A percentile compares a stretch with the other conserved stretches of the same genome.
Evolutionary conservation across 2,329 filamentous ascomycete genomes (phyloP).

Genomic region (Didymella arachidicola): DNA sequence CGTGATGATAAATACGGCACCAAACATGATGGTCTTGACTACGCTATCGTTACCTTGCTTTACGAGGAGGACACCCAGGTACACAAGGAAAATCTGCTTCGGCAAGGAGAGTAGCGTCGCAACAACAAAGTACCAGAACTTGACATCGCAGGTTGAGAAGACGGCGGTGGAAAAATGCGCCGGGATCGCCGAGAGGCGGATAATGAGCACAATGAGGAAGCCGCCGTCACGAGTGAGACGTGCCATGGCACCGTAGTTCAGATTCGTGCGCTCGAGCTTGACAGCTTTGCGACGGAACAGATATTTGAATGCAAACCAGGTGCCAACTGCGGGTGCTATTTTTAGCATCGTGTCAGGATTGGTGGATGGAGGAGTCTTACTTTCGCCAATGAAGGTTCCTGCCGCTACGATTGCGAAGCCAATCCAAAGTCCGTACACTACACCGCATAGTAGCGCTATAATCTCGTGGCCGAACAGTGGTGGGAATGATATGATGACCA

Average conservation of each 20-base stretch:
- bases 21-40: slow-evolving; percentile 44
- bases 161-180: slow-evolving; percentile 48
- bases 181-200: slow-evolving; percentile 46
- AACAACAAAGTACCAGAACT: slow-evolving; percentile 47
- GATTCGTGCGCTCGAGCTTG: slow-evolving; percentile 46
- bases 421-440: slow-evolving; percentile 47
- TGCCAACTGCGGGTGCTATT: slow-evolving; percentile 35
- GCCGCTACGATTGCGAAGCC: slow-evolving; percentile 46
- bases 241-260: slow-evolving; percentile 49
- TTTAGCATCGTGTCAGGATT: slow-evolving; percentile 19
- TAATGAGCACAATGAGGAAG: slow-evolving; percentile 46
- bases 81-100: slow-evolving; percentile 49
- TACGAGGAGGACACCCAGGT: slow-evolving; percentile 45
- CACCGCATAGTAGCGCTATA: slow-evolving; percentile 45
- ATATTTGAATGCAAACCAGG: slow-evolving; percentile 49
- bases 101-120: slow-evolving; percentile 46
- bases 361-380: slow-evolving; percentile 23
- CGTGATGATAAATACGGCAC: slow-evolving; percentile 40
- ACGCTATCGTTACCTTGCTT: slow-evolving; percentile 35
- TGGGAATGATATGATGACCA: slow-evolving; percentile 47
- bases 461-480: slow-evolving; percentile 48
- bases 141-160: slow-evolving; percentile 49
- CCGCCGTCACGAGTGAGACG: slow-evolving; percentile 46
- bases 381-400: slow-evolving; percentile 47
- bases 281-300: slow-evolving; percentile 40